phyloP scores from a whole-genome alignment of 305 asterid genomes.

The Fraxinus latifolia region DNA sequence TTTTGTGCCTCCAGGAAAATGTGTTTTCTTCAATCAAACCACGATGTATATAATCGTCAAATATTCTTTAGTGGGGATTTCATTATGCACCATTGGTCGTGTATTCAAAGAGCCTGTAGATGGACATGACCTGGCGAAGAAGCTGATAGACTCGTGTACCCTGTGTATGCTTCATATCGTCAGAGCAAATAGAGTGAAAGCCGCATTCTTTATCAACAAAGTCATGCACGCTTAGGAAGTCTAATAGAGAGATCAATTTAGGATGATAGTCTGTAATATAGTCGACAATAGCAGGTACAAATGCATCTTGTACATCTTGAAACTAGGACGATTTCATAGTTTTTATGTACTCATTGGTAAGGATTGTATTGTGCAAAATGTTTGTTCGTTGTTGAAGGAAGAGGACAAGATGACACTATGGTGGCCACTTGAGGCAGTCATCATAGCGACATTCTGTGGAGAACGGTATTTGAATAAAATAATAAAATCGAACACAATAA shows the following conservation, averaged over 20 bases:
- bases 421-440: not conserved
- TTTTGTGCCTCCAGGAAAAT: not conserved
- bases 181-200: not conserved
- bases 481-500: not conserved
- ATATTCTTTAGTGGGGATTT: constrained; percentile 4
- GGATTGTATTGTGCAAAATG: not conserved
- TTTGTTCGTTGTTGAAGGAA: not conserved
- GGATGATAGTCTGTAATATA: not conserved
- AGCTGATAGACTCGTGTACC: not conserved
- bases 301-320: not conserved
- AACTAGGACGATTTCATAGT: not conserved
- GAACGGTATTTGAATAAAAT: not conserved
- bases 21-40: not conserved
- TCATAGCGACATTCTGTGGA: not conserved
- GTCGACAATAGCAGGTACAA: not conserved
- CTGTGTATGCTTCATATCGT: not conserved
- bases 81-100: not conserved
- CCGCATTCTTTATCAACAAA: not conserved
- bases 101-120: not conserved
- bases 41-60: not conserved
- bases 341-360: not conserved
- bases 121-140: not conserved
- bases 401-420: not conserved
- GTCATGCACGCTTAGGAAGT: not conserved
- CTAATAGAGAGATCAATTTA: not conserved